phyloP scores from a whole-genome alignment of 208 protist species.

The Trypanosoma melophagium region DNA sequence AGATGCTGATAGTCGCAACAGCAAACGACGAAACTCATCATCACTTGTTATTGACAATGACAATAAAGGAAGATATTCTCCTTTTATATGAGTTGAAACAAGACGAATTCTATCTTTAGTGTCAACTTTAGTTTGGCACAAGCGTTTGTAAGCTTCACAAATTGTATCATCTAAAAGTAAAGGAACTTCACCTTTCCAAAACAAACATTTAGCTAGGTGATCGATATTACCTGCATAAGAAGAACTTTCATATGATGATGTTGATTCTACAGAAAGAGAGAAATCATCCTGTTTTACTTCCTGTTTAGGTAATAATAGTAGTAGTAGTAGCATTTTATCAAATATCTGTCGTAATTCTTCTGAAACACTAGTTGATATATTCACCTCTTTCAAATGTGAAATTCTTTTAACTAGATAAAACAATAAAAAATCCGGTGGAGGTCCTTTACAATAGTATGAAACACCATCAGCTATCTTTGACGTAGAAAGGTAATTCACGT shows the following conservation, averaged over 20 bases:
- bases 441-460: conserved; percentile 7
- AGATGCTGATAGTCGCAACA: conserved; percentile 37
- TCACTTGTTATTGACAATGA: conserved; percentile 43
- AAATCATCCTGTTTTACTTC: background rate
- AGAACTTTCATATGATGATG: background rate
- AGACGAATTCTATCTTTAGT: background rate
- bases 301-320: background rate
- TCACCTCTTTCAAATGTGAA: conserved; percentile 2
- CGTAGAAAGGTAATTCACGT: conserved; percentile 5
- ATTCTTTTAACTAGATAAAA: conserved; percentile 19
- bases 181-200: conserved; percentile 45
- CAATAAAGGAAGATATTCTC: conserved; percentile 8
- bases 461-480: background rate
- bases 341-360: conserved; percentile 9
- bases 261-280: background rate
- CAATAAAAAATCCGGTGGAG: conserved; percentile 34
- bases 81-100: background rate
- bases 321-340: conserved; percentile 18
- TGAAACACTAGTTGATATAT: background rate
- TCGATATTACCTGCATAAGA: background rate
- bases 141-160: conserved; percentile 24
- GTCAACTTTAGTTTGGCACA: background rate
- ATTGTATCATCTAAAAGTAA: conserved; percentile 35
- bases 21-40: conserved; percentile 49
- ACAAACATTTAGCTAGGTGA: conserved; percentile 36